These are phyloP conservation scores for Pestalotiopsis sp. DNA, from an alignment of 2,329 filamentous ascomycete genomes.

Conservation along the genomic window DNA sequence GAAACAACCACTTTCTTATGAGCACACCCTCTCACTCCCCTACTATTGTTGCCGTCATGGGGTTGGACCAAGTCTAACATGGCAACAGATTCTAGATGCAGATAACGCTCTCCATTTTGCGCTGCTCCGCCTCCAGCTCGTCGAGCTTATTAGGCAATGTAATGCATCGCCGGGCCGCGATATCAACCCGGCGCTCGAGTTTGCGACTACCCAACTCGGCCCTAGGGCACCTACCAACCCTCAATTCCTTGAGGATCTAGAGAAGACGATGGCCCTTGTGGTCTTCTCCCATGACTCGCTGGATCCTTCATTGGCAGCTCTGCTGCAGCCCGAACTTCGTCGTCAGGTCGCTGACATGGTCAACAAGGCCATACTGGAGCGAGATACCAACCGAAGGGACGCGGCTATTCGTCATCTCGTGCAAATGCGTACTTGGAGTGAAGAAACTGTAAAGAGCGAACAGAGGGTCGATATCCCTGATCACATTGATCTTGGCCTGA, in stretches of 20 bases:
- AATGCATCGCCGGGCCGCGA: slow-evolving; percentile 68
- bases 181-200: slow-evolving; percentile 78
- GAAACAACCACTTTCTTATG: slow-evolving; percentile 76
- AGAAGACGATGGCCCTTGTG: slow-evolving; percentile 89
- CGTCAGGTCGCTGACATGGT: slow-evolving; percentile 84
- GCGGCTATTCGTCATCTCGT: slow-evolving; percentile 82
- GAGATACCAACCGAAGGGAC: slow-evolving; percentile 73
- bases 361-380: slow-evolving; percentile 83
- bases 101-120: slow-evolving; percentile 86
- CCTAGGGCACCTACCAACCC: slow-evolving; percentile 82
- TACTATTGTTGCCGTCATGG: not conserved
- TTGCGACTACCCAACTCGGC: slow-evolving; percentile 85
- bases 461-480: slow-evolving; percentile 42
- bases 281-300: slow-evolving; percentile 85
- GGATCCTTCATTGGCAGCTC: slow-evolving; percentile 71
- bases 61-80: slow-evolving; percentile 19
- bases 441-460: slow-evolving; percentile 58
- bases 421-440: slow-evolving; percentile 83
- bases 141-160: slow-evolving; percentile 86
- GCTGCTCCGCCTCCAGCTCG: slow-evolving; percentile 84
- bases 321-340: slow-evolving; percentile 80
- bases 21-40: slow-evolving; percentile 43
- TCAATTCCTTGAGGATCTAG: slow-evolving; percentile 82
- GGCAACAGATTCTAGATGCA: slow-evolving; percentile 77
- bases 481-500: slow-evolving; percentile 41